Base-by-base conservation (phyloP, 2,329 filamentous ascomycete genomes). In the Lecanoromycetidae sp. region DNA sequence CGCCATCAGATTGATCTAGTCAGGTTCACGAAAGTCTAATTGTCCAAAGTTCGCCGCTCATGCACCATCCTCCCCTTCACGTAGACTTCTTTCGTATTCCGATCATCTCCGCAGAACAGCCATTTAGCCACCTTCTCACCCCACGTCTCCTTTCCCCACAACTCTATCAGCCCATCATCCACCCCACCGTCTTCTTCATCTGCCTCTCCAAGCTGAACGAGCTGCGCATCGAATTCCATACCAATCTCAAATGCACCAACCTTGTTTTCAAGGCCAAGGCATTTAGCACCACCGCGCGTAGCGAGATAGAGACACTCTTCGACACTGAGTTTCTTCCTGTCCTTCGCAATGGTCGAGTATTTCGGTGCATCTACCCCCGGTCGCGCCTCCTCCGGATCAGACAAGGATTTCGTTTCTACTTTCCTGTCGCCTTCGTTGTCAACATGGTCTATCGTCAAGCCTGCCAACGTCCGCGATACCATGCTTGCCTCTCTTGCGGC, bases 111-210 rank as follows among this genome's bases (percentile, higher is more conserved):
- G 55, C 78, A 84, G 66, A 84, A 98, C 52, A 96, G 71, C 91
- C 91, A 98, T 71, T 98, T 98, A 44, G 86, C 84, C 9, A 96
- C 67, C 58, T 71, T 77, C 58, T 96, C 86, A 32, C 82, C 77
- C 86, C 84, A 93, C n/a, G 60, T 76, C 72, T 96, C 90, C 76
- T 82, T 87, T 1, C 87, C 88, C 69, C 95, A 98, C 0, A 95
- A 63, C 63, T 95, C 87, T 0, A 95, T 86, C 38, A 80, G 79
- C 0, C 82, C 80, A 1, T 67, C 66, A 3, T 72, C 68, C 1
- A 55, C 54, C 3, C 52, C 55, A 9, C 53, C 55, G 3, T 53
- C 58, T 17, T 57, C 60, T 3, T 59, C 61, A 2, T 40, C 47
- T 4, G 68, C 69, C 4, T 41, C 51, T 3, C n/a, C 27, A 4